Percentiles rank a stretch among this genome's conserved stretches.
Evolutionary conservation across 345 rosid species (phyloP).

Genomic region (Salix exigua): DNA sequence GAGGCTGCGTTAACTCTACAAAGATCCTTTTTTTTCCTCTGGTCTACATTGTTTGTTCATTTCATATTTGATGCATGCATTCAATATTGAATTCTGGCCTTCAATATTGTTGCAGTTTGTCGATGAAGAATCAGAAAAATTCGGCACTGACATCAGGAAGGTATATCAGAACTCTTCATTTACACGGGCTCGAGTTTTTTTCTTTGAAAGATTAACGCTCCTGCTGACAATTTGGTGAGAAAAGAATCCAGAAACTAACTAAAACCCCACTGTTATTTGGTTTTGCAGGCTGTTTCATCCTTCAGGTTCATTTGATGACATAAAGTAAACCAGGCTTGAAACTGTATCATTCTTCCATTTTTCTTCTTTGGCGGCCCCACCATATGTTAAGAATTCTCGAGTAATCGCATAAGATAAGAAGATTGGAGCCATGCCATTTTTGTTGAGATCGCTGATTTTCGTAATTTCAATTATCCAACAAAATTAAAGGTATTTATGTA

Average conservation of each 20-base stretch:
- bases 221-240: neutral
- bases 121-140: conserved; percentile 60
- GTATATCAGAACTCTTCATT: conserved; percentile 25
- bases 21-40: neutral
- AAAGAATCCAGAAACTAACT: neutral
- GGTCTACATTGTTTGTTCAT: neutral
- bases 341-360: neutral
- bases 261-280: neutral
- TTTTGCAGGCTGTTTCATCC: conserved; percentile 66
- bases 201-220: neutral
- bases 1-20: neutral
- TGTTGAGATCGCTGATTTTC: neutral
- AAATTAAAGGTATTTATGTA: neutral
- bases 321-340: neutral
- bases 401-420: neutral
- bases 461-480: too few species aligned
- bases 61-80: neutral
- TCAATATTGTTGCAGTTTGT: conserved; percentile 41
- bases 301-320: conserved; percentile 57
- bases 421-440: neutral
- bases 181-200: neutral
- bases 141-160: conserved; percentile 63
- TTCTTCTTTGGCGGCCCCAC: neutral
- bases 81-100: neutral
- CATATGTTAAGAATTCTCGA: neutral